These are phyloP conservation scores for Cryptomeria japonica DNA, from an alignment of 75 land plant genomes.

Conservation along the genomic window DNA sequence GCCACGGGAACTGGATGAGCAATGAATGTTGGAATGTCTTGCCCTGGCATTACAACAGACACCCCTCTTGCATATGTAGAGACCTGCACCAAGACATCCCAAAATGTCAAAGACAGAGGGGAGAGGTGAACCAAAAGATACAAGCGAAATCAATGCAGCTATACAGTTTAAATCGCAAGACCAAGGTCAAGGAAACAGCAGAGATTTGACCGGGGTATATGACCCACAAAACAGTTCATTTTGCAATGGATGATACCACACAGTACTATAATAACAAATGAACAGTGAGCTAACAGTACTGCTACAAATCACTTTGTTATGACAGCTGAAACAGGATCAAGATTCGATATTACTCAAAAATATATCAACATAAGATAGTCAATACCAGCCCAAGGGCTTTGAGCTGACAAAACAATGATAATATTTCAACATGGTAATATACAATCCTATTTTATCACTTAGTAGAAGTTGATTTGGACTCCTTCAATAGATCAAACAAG, in stretches of 20 bases:
- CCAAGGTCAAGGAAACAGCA: neutral
- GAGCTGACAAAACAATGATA: neutral
- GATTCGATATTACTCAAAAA: neutral
- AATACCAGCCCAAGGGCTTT: neutral
- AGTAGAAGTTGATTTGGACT: neutral
- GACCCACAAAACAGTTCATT: neutral
- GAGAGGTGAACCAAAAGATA: neutral
- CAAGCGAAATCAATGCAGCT: neutral
- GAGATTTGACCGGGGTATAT: neutral
- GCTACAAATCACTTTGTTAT: neutral
- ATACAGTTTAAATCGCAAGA: neutral
- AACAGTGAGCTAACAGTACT: neutral
- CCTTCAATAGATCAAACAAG: neutral
- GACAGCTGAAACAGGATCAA: neutral
- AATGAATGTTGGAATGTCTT: slow-evolving; percentile 62
- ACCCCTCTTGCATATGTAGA: slow-evolving; percentile 55
- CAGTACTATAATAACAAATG: neutral
- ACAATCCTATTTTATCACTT: neutral
- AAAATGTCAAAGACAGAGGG: neutral
- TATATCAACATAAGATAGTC: neutral
- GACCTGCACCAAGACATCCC: slow-evolving; percentile 35
- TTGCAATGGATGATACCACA: neutral
- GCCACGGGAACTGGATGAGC: slow-evolving; percentile 58
- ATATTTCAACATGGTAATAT: neutral
- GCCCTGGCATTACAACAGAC: slow-evolving; percentile 83